Base-by-base conservation (phyloP, 78 protist genomes). In the Planoprotostelium fungivorum region DNA sequence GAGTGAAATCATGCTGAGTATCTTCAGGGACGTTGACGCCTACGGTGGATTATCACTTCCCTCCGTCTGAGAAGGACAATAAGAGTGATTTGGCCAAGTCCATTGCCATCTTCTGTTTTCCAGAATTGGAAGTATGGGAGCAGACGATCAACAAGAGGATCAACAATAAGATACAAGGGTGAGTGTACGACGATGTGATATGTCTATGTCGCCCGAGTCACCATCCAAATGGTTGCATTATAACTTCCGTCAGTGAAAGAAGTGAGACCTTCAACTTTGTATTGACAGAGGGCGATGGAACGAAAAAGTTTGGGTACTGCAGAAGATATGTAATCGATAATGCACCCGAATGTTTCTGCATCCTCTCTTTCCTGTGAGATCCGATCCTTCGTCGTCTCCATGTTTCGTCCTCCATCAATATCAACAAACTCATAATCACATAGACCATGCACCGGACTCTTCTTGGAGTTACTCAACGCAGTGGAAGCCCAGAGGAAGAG, bases 271-370 rank as follows among this genome's bases (percentile, higher is more conserved):
- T 87, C 63, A 35, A 29, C 28, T 87, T 87, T 29, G 88, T 87
- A 5, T 36, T 87, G 63, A 87, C 88, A 9, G 31, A 34, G 28
- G 37, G 63, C 16, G 88, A 87, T n/a, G 88, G 88, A 16, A 38
- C 88, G 35, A 87, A 87, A 87, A 37, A 36, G 37, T 87, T 87
- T n/a, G 88, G 88, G 35, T 87, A 87, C 88, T 87, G 88, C 88
- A 37, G 88, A 87, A 87, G 88, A 87, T 87, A 35, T 36, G 37
- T 87, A 1, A 34, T 35, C 31, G 63, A 35, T 9, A n/a, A 37
- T 9, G 34, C 25, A 1, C 84, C 88, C 23, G 88, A 87, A 37
- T 87, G 88, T 37, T 87, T 31, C 63, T 87, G 88, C 39, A 35
- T 87, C 37, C 31, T 87, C 88, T 35, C 63, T 36, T 36, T 87